Conservation (phyloP, 805 yeast genomes). For the Ogataea wickerhamii region DNA sequence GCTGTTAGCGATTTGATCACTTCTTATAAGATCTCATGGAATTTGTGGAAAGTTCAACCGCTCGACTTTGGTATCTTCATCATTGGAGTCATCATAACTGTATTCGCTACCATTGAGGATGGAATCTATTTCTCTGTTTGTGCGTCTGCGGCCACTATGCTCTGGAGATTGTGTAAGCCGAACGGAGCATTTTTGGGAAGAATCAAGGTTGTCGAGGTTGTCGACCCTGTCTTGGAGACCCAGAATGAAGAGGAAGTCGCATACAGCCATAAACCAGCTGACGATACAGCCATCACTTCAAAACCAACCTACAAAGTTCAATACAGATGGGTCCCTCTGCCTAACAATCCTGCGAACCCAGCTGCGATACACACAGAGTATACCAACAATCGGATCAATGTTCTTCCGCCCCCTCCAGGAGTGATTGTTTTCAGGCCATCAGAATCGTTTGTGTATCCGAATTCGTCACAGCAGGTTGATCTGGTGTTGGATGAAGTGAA, state of each 20-base stretch:
- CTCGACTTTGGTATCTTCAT: constrained; percentile 70
- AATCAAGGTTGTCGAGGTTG: constrained; percentile 66
- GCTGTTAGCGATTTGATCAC: constrained; percentile 87
- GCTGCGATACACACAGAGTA: constrained; percentile 30
- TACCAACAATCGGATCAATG: constrained; percentile 52
- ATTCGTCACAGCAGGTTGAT: constrained; percentile 72
- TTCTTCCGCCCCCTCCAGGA: constrained; percentile 85
- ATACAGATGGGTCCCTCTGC: constrained; percentile 65
- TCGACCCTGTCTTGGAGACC: constrained; percentile 50
- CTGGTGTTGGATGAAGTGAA: constrained; percentile 64
- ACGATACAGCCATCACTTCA: neutral
- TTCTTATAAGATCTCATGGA: constrained; percentile 60
- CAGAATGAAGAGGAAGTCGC: neutral
- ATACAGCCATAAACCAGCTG: constrained; percentile 3
- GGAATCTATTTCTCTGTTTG: constrained; percentile 90
- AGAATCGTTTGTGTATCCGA: constrained; percentile 80
- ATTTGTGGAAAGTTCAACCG: constrained; percentile 70
- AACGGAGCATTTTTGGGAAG: constrained; percentile 80
- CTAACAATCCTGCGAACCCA: constrained; percentile 28
- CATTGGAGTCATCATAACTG: constrained; percentile 68
- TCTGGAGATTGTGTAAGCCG: constrained; percentile 77
- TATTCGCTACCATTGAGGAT: constrained; percentile 75
- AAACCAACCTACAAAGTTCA: constrained; percentile 13
- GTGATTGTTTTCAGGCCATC: constrained; percentile 79
- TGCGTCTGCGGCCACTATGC: constrained; percentile 71